Base-by-base conservation (phyloP, 306 rosid genomes). In the Trifolium fragiferum region DNA sequence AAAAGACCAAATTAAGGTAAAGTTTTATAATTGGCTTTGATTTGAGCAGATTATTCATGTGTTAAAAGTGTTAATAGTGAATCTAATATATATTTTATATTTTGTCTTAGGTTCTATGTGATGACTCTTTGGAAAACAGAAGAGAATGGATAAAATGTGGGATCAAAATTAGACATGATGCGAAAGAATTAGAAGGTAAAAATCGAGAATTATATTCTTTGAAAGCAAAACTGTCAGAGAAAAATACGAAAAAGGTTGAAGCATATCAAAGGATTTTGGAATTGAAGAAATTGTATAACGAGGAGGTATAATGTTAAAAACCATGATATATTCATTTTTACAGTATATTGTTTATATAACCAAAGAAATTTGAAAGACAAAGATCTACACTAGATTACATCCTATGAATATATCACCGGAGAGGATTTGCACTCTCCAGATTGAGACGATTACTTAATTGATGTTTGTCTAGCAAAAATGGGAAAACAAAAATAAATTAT, bases 211-310 rank as follows among this genome's bases (percentile, higher is more conserved):
- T 68, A 49, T 15, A 19, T 38, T 74, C 16, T 38, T 37, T 49
- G 30, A 16, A 2, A 64, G 57, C 10, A 40, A 72, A 72, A 32
- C 18, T 74, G 61, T 5, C 35, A 18, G 73, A 74, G 21, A 75
- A 15, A 38, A 12, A 18, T 23, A 60, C 37, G 43, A 67, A 20
- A 68, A 68, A 50, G 72, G 73, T 13, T 32, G 50, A 68, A 74
- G 73, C 72, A 74, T 68, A 74, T 70, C n/a, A 80, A 47, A 49
- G 66, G 25, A 68, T 74, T 23, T 70, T 60, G 5, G 54, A 80
- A 25, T 9, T 68, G 68, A 68, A 51, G 33, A 51, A 38, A 6
- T 7, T 40, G 32, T 30, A 75, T 61, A 59, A 75, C 50, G 67
- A 1, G 23, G 73, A 74, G 80, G 73, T 61, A n/a, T n/a, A 38